Evolutionary conservation across 495 filamentous ascomycete species (phyloP).

Genomic region (Neurospora sp.): DNA sequence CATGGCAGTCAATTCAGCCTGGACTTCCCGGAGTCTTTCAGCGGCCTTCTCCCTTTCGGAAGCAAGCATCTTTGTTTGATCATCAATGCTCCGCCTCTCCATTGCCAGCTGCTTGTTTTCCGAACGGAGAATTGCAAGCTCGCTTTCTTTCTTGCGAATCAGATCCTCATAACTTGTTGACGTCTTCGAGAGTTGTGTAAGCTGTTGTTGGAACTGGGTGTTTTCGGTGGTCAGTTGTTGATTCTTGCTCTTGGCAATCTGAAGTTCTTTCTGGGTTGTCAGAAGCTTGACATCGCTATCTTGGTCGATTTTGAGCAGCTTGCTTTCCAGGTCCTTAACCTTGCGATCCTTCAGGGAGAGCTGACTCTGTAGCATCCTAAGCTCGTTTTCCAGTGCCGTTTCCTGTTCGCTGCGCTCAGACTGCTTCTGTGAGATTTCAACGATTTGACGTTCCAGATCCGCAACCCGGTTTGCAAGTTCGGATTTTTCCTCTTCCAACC

Average conservation of each 20-base stretch:
- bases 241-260: conserved; percentile 57
- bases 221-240: conserved; percentile 75
- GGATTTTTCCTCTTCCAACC: conserved; percentile 75
- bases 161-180: conserved; percentile 93
- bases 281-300: conserved; percentile 83
- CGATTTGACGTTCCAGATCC: conserved; percentile 56
- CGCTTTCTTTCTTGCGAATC: conserved; percentile 86
- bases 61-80: conserved; percentile 57
- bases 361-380: conserved; percentile 89
- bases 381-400: conserved; percentile 63
- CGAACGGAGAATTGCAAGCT: conserved; percentile 71
- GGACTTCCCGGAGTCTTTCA: conserved; percentile 67
- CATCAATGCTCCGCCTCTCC: conserved; percentile 66
- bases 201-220: conserved; percentile 70
- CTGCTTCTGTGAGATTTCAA: conserved; percentile 54
- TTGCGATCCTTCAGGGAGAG: conserved; percentile 85
- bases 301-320: conserved; percentile 75
- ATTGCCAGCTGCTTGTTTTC: conserved; percentile 71
- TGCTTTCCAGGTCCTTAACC: conserved; percentile 74
- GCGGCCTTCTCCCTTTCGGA: conserved; percentile 74
- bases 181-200: conserved; percentile 78
- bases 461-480: conserved; percentile 56
- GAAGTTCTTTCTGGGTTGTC: conserved; percentile 71
- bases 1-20: conserved; percentile 81
- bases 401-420: conserved; percentile 63